These are phyloP conservation scores for Penicillium cataractarum DNA, from an alignment of 495 filamentous ascomycete genomes.

Conservation along the genomic window DNA sequence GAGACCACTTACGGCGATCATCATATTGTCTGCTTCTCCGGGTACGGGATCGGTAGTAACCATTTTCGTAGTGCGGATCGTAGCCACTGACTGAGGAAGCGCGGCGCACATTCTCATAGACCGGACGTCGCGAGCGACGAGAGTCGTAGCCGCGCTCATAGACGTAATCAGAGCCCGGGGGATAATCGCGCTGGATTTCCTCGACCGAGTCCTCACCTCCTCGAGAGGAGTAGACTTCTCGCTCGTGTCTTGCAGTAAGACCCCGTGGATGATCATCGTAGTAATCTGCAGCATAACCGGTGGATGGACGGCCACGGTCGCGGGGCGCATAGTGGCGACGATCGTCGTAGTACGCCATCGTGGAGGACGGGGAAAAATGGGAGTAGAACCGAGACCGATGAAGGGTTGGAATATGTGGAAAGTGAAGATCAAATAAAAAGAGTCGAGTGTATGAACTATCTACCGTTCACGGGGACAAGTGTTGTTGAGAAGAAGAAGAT, in stretches of 20 bases:
- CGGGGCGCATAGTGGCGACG: constrained; percentile 36
- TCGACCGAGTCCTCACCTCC: constrained; percentile 67
- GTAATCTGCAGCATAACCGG: constrained; percentile 38
- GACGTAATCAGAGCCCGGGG: constrained; percentile 49
- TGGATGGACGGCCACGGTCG: constrained; percentile 37
- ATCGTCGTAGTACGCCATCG: constrained; percentile 50
- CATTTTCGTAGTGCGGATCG: constrained; percentile 52
- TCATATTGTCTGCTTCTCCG: constrained; percentile 56
- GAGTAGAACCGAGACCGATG: constrained; percentile 7
- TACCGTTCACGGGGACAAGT: constrained; percentile 23
- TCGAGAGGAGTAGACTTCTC: constrained; percentile 56
- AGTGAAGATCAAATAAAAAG: constrained; percentile 1
- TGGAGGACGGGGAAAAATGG: constrained; percentile 9
- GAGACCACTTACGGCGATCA: constrained; percentile 45
- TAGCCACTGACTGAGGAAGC: constrained; percentile 51
- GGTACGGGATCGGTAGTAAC: constrained; percentile 61
- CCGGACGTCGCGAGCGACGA: constrained; percentile 45
- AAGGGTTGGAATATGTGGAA: constrained; percentile 2
- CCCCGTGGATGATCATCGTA: constrained; percentile 29
- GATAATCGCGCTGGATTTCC: constrained; percentile 69
- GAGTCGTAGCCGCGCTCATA: constrained; percentile 55
- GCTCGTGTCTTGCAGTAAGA: constrained; percentile 24
- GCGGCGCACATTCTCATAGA: constrained; percentile 38
- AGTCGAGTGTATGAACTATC: constrained; percentile 20
- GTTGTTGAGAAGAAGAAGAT: constrained; percentile 16